Evolutionary conservation across 352 stramenopile species (phyloP).

Genomic region (Globisporangium nodosum): DNA sequence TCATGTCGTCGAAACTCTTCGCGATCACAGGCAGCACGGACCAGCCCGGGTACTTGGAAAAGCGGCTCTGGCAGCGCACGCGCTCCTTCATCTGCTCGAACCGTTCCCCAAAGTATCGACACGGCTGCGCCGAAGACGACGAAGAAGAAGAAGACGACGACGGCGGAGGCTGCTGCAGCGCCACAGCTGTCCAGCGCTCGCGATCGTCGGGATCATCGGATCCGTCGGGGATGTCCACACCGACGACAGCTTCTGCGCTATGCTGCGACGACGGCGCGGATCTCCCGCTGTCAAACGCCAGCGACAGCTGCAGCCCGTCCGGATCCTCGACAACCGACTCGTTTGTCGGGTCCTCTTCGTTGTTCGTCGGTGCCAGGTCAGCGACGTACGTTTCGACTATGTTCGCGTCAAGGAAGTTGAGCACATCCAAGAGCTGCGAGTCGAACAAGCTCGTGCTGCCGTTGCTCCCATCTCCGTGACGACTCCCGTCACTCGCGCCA

Average conservation of each 20-base stretch:
- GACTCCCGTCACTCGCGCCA: background rate
- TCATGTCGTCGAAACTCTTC: conserved; percentile 97
- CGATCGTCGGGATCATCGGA: background rate
- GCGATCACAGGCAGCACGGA: conserved; percentile 91
- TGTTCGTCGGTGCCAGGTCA: conserved; percentile 16
- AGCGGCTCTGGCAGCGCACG: conserved; percentile 68
- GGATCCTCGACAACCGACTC: conserved; percentile 28
- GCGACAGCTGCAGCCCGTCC: conserved; percentile 21
- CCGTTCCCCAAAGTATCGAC: conserved; percentile 67
- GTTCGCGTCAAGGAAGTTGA: conserved; percentile 51
- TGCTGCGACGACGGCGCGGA: conserved; percentile 19
- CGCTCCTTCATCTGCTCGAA: conserved; percentile 88
- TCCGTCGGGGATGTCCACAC: background rate
- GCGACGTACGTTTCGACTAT: conserved; percentile 40
- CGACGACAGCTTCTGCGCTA: conserved; percentile 23
- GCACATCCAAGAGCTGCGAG: conserved; percentile 29
- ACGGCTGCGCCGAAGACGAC: conserved; percentile 18
- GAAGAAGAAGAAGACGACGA: conserved; percentile 16
- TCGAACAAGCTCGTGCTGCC: conserved; percentile 1
- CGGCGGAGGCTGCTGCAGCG: background rate
- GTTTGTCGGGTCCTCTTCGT: conserved; percentile 14
- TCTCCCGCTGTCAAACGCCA: conserved; percentile 3
- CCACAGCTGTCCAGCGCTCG: conserved; percentile 10
- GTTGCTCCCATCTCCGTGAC: background rate
- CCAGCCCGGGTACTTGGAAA: conserved; percentile 69